phyloP scores from a whole-genome alignment of 371 early-diverging fungal species.

The Synchytrium microbalum region DNA sequence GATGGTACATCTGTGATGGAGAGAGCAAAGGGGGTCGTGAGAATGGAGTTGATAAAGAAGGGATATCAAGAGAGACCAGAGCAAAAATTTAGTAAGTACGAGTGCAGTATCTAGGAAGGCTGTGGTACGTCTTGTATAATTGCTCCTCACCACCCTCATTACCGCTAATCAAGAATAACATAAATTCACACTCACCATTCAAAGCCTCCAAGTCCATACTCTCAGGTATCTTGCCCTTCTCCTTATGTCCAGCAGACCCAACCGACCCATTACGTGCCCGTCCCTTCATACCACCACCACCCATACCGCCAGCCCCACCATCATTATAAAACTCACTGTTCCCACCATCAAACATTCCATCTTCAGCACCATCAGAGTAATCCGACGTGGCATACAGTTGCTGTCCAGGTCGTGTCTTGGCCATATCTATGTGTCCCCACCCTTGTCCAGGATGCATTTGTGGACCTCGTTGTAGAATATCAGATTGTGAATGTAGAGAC shows the following conservation, averaged over 20 bases:
- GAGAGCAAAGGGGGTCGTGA: neutral
- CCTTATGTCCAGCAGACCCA: constrained; percentile 40
- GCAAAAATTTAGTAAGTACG: too few relatives aligned
- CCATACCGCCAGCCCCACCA: constrained; percentile 48
- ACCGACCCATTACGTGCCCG: constrained; percentile 31
- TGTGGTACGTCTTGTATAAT: too few relatives aligned
- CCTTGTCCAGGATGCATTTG: constrained; percentile 29
- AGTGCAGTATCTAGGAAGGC: too few relatives aligned
- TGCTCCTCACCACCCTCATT: constrained; percentile 1
- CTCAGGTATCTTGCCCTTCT: constrained; percentile 64
- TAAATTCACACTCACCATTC: constrained; percentile 45
- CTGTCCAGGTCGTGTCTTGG: constrained; percentile 15
- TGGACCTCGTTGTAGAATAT: neutral
- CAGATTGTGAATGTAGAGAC: constrained; percentile 1
- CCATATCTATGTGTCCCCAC: constrained; percentile 22
- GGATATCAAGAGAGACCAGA: too few relatives aligned
- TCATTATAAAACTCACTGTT: too few relatives aligned
- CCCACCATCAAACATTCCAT: constrained; percentile 23
- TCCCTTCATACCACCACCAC: constrained; percentile 51
- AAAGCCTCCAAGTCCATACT: constrained; percentile 62
- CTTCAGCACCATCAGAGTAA: constrained; percentile 25
- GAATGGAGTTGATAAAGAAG: neutral
- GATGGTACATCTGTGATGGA: constrained; percentile 75
- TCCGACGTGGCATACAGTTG: constrained; percentile 23
- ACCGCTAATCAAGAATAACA: neutral